These are phyloP conservation scores for Colletotrichum abscissum DNA, from an alignment of 2,329 filamentous ascomycete genomes.

Conservation along the genomic window DNA sequence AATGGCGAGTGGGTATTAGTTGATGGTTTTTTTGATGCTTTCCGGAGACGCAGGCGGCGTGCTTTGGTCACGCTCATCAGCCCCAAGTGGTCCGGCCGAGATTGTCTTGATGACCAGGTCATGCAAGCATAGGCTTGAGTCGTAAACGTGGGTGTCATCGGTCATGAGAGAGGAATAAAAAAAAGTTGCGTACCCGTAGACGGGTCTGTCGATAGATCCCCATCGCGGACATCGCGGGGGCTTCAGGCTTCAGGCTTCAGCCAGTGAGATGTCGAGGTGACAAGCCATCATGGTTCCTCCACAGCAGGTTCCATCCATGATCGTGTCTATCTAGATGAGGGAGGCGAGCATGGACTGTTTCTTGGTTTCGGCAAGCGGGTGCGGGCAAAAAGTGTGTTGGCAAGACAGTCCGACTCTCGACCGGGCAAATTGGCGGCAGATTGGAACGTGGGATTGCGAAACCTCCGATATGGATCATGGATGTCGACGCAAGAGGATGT, in stretches of 20 bases:
- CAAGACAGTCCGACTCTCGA: background rate
- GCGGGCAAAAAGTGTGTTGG: background rate
- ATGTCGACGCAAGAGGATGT: conserved; percentile 1
- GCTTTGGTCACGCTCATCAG: background rate
- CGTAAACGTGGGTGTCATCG: conserved; percentile 7
- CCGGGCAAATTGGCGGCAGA: conserved; percentile 17
- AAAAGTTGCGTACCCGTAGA: conserved; percentile 7
- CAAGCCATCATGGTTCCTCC: conserved; percentile 6
- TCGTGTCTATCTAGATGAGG: background rate
- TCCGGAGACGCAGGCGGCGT: conserved; percentile 7
- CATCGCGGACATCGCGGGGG: background rate
- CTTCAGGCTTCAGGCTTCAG: background rate
- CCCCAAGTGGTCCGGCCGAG: conserved; percentile 3
- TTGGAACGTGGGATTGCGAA: conserved; percentile 29
- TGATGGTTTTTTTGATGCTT: conserved; percentile 16
- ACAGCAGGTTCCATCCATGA: conserved; percentile 7
- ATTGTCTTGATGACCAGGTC: conserved; percentile 1
- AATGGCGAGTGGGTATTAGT: background rate
- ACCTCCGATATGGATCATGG: conserved; percentile 28
- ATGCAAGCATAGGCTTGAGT: conserved; percentile 24
- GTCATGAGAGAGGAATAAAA: background rate
- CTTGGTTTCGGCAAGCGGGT: conserved; percentile 3
- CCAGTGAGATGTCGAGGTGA: background rate
- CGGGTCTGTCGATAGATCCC: conserved; percentile 2
- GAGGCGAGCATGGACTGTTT: background rate